Base-by-base conservation (phyloP, 768 basidiomycete species). In the Naganishia onofrii region DNA sequence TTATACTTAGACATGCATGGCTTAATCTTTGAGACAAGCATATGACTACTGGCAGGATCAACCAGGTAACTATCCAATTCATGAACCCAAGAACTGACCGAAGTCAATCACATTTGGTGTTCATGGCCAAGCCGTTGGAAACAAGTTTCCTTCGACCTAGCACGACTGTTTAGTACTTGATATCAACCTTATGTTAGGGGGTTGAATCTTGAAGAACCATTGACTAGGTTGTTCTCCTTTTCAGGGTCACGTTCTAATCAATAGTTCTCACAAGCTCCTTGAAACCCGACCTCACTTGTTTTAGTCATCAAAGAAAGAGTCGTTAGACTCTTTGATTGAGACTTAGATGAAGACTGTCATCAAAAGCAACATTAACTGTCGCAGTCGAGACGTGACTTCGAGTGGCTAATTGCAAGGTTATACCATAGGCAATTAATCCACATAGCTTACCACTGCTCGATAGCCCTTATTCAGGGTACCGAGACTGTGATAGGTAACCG, bases 11-110 rank as follows among this genome's bases (percentile, higher is more conserved):
- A 87, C 87, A 87, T 88, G 87, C 87, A 88, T 88, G 87, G 86
- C 87, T 88, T 88, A 87, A 87, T 88, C 87, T 87, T 87, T 87
- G 87, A 87, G 87, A 87, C 87, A 88, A 88, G 87, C 87, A 88
- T 88, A 88, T 87, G 86, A 88, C 87, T 88, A 88, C 87, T 88
- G 86, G 88, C 87, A 88, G 87, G 86, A 88, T 88, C 87, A 88
- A 88, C 87, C 87, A 88, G 88, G 86, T 88, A 87, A 87, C 87
- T 87, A 87, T 84, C 84, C 81, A 53, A 53, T 53, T 53, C 52
- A 53, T 83, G 74, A 76, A 36, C 17, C 46, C 44, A 67, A 65
- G 23, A 44, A 53, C 46, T 36, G 58, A 66, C 23, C 53, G 26
- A 56, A 53, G 52, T 53, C 52, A 5, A 8, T 53, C 52, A 53